Evolutionary conservation across 192 early-diverging fungal genomes (phyloP).

Genomic region (Ambispora gerdemannii): DNA sequence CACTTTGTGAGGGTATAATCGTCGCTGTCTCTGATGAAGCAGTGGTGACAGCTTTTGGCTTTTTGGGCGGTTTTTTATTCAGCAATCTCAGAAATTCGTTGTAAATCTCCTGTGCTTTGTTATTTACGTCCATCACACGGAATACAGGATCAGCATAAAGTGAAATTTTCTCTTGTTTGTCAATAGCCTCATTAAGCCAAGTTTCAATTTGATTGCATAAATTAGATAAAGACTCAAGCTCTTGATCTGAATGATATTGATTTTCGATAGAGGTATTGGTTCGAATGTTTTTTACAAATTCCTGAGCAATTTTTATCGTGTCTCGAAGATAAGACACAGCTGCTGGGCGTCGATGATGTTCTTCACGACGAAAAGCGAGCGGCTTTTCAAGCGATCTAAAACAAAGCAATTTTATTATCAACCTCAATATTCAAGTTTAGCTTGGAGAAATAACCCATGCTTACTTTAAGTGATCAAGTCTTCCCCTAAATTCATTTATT

Average conservation of each 20-base stretch:
- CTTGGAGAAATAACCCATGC: background rate
- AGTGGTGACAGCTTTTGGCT: conserved; percentile 33
- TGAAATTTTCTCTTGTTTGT: conserved; percentile 56
- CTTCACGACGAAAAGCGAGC: conserved; percentile 45
- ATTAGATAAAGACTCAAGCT: conserved; percentile 50
- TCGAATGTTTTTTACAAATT: conserved; percentile 46
- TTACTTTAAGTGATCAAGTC: conserved; percentile 46
- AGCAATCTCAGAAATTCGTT: conserved; percentile 52
- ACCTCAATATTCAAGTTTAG: background rate
- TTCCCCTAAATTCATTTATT: conserved; percentile 53
- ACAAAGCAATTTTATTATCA: conserved; percentile 18
- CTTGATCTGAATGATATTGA: conserved; percentile 53
- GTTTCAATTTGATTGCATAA: conserved; percentile 52
- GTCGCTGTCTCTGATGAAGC: conserved; percentile 14
- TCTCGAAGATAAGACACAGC: conserved; percentile 38
- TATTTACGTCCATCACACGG: conserved; percentile 51
- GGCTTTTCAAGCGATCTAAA: conserved; percentile 47
- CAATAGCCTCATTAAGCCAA: conserved; percentile 65
- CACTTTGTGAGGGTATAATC: too few relatives aligned
- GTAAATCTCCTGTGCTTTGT: conserved; percentile 49
- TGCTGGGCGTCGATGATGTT: conserved; percentile 45
- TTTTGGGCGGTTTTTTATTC: conserved; percentile 59
- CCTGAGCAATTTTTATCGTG: conserved; percentile 36
- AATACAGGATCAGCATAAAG: conserved; percentile 66
- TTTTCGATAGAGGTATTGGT: conserved; percentile 48